Base-by-base conservation (phyloP, 2,329 filamentous ascomycete species). In the Ceratocystis variospora region DNA sequence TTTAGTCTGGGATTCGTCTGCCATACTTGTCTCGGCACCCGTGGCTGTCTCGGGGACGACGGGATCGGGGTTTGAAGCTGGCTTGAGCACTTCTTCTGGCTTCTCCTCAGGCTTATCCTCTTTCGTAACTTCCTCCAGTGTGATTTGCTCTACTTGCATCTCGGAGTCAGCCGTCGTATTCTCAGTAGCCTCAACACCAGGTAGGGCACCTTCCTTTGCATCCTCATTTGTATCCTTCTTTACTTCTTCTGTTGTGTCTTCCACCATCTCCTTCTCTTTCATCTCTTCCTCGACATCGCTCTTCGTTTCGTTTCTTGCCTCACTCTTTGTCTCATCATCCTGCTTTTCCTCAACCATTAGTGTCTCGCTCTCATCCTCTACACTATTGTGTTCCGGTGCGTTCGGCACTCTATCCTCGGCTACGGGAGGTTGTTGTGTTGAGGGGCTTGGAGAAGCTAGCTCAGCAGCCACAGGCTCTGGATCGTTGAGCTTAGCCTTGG, bases 121-220 rank as follows among this genome's bases (percentile, higher is more conserved):
- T 41, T 41, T 41, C 12, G 12, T 15, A 41, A 4, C 12, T 41
- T 41, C 37, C 37, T 41, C 37, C 10, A 15, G 37, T 15, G 37
- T 41, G 37, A 8, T 3, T 10, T 41, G 37, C 37, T 41, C 37
- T 41, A 41, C 37, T 41, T 12, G 37, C 12, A 53, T 53, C n/a
- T 25, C 22, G 5, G 48, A 25, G 6, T 19, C 48, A 25, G 5
- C 48, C n/a, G n/a, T 53, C n/a, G n/a, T 67, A 15, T 72, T 70
- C 31, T 71, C 72, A 1, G 69, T 59, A 0, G 70, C 69, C 10
- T 72, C 71, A 22, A 44, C 62, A 1, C 25, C 48, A 1, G 68
- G 62, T 12, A 19, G n/a, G 61, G 63, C 55, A 53, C 71, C 71
- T 59, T 70, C 31, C 55, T 71, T 65, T 33, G 69, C 45, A 7